Percentiles rank a stretch among this genome's conserved stretches.
Conservation (phyloP, 192 early-diverging fungal species). For the Backusella parvicylindrica region DNA sequence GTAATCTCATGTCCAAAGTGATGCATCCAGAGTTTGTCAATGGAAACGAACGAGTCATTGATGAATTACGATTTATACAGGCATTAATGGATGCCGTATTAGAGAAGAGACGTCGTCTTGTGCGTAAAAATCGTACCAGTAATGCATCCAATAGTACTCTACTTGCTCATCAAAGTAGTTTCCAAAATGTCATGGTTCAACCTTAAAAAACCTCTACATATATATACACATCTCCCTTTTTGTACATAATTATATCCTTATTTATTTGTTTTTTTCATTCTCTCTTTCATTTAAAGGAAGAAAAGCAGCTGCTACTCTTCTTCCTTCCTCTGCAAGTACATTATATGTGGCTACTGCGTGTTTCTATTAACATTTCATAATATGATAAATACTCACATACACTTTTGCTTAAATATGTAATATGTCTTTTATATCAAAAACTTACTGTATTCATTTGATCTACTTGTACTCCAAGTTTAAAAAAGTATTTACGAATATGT, state of each 20-base stretch:
- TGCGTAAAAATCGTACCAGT: neutral
- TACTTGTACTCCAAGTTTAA: constrained; percentile 52
- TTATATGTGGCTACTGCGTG: constrained; percentile 55
- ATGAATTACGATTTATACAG: constrained; percentile 29
- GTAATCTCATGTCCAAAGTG: constrained; percentile 23
- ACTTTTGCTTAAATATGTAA: no score
- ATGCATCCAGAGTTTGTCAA: constrained; percentile 15
- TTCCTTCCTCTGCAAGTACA: constrained; percentile 56
- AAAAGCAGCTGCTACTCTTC: constrained; percentile 52
- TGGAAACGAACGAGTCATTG: constrained; percentile 16
- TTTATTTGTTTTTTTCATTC: neutral
- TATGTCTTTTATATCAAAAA: neutral
- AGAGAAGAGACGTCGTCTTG: constrained; percentile 17
- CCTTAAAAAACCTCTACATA: neutral
- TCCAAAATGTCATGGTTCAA: constrained; percentile 19
- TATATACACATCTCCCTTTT: neutral
- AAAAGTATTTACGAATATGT: constrained; percentile 42
- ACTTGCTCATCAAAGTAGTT: neutral
- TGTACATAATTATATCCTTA: neutral
- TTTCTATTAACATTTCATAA: constrained; percentile 46
- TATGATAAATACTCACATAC: no score
- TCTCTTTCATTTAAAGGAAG: constrained; percentile 34
- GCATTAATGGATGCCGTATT: constrained; percentile 29
- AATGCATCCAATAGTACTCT: neutral
- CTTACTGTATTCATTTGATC: constrained; percentile 59